A percentile compares a stretch with the other conserved stretches of the same genome.
Conservation (phyloP, 2,329 filamentous ascomycete species). For the Catunica adiposa region DNA sequence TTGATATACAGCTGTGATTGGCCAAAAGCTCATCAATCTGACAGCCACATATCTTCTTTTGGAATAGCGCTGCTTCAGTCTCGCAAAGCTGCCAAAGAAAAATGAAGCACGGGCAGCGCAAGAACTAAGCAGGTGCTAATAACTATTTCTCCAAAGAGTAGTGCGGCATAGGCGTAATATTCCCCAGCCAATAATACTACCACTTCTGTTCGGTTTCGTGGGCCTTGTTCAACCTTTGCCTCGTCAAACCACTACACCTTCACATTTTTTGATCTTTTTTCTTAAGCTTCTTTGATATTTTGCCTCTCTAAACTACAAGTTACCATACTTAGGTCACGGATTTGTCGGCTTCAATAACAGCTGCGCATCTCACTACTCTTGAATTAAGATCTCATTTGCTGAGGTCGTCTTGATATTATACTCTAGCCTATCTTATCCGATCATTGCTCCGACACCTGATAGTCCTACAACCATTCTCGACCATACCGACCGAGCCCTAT, state of each 20-base stretch:
- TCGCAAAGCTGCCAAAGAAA: background rate
- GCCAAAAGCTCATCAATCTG: background rate
- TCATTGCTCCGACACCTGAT: background rate
- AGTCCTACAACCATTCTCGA: background rate
- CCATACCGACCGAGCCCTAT: background rate
- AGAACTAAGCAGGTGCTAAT: background rate
- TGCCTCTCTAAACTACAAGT: background rate
- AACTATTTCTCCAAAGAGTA: background rate
- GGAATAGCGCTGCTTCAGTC: background rate
- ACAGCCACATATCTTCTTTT: background rate
- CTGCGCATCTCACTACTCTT: no score
- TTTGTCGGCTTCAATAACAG: no score
- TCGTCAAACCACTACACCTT: background rate
- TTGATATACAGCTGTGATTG: background rate
- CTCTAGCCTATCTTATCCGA: background rate
- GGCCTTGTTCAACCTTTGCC: background rate
- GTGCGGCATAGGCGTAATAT: background rate
- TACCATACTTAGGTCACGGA: no score
- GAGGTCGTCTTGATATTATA: no score
- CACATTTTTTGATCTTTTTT: background rate
- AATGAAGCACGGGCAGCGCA: background rate
- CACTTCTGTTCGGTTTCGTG: background rate
- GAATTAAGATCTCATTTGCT: no score
- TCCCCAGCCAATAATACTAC: background rate
- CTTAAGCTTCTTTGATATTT: background rate